Evolutionary conservation across 2,329 filamentous ascomycete genomes (phyloP).

Genomic region (Coniochaeta sp.): DNA sequence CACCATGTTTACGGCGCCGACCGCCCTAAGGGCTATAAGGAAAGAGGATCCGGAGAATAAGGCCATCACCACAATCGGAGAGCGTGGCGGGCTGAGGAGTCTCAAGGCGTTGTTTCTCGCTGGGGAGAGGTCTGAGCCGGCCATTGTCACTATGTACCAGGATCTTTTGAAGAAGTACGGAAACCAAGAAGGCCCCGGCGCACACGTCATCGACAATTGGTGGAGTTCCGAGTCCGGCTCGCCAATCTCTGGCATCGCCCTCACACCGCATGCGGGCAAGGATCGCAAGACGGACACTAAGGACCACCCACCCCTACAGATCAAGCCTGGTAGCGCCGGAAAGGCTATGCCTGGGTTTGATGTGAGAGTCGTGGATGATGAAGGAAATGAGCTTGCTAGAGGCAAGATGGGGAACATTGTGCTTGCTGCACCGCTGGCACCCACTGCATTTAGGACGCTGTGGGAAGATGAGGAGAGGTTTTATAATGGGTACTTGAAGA

Average conservation of each 20-base stretch:
- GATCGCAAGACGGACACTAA: slow-evolving; percentile 37
- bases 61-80: slow-evolving; percentile 55
- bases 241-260: slow-evolving; percentile 48
- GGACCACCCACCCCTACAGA: slow-evolving; percentile 38
- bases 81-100: slow-evolving; percentile 61
- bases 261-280: slow-evolving; percentile 50
- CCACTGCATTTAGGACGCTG: slow-evolving; percentile 77
- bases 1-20: slow-evolving; percentile 79
- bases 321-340: slow-evolving; percentile 81
- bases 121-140: slow-evolving; percentile 83
- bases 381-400: slow-evolving; percentile 60
- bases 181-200: slow-evolving; percentile 40
- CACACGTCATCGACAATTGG: slow-evolving; percentile 53
- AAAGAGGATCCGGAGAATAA: slow-evolving; percentile 74
- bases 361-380: slow-evolving; percentile 75
- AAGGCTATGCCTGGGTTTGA: slow-evolving; percentile 91
- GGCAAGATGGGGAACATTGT: slow-evolving; percentile 91
- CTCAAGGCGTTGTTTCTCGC: slow-evolving; percentile 76
- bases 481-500: slow-evolving; percentile 74
- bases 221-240: slow-evolving; percentile 55
- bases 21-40: slow-evolving; percentile 77
- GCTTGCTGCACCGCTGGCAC: slow-evolving; percentile 71
- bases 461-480: slow-evolving; percentile 85
- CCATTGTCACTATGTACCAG: slow-evolving; percentile 76
- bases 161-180: slow-evolving; percentile 60